Percentiles rank a stretch among this genome's conserved stretches.
These are phyloP conservation scores for Leptographium wingfieldii DNA, from an alignment of 2,329 filamentous ascomycete genomes.

Conservation along the genomic window DNA sequence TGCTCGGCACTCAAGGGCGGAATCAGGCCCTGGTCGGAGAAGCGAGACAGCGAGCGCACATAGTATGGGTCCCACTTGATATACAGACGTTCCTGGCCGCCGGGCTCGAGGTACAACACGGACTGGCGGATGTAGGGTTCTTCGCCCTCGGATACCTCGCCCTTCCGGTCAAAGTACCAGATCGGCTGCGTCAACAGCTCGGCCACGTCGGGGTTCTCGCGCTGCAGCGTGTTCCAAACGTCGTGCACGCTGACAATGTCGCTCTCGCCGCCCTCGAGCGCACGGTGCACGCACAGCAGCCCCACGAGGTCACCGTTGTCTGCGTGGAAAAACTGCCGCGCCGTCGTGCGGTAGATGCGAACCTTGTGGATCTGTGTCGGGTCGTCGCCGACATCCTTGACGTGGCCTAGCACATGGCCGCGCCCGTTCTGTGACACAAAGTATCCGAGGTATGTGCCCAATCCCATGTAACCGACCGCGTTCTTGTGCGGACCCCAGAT, in stretches of 20 bases:
- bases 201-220: conserved; percentile 64
- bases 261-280: conserved; percentile 70
- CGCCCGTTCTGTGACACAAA: conserved; percentile 77
- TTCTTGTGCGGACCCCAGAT: conserved; percentile 69
- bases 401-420: conserved; percentile 78
- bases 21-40: conserved; percentile 60
- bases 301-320: conserved; percentile 78
- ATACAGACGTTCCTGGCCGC: conserved; percentile 54
- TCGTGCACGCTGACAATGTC: conserved; percentile 68
- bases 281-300: conserved; percentile 65
- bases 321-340: conserved; percentile 73
- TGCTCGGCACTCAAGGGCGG: conserved; percentile 61
- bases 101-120: conserved; percentile 66
- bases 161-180: conserved; percentile 91
- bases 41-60: conserved; percentile 61
- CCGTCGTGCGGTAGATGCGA: conserved; percentile 81
- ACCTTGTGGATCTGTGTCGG: conserved; percentile 71
- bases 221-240: conserved; percentile 70
- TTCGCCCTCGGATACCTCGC: conserved; percentile 62
- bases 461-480: conserved; percentile 80
- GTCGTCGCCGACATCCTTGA: conserved; percentile 80
- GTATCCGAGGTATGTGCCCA: conserved; percentile 76
- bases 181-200: conserved; percentile 62
- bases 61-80: conserved; percentile 90
- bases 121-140: conserved; percentile 60